These are phyloP conservation scores for Pythium angustatum DNA, from an alignment of 352 stramenopile species.

Conservation along the genomic window DNA sequence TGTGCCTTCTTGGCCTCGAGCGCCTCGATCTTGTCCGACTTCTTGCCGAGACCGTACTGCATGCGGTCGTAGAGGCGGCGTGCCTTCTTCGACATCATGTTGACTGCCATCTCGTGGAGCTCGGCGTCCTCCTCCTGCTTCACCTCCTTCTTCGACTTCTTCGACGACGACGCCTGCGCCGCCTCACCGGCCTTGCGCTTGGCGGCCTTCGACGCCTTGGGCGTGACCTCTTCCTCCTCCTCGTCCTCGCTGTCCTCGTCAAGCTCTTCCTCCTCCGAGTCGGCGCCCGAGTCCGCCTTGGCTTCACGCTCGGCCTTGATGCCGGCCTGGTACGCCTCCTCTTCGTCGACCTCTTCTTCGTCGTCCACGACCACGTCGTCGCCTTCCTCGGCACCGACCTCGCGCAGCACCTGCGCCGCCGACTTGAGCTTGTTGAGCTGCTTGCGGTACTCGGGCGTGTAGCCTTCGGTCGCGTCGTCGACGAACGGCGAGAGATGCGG, in stretches of 20 bases:
- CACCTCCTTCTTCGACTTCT: conserved; percentile 80
- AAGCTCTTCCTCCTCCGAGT: conserved; percentile 40
- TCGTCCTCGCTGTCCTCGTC: conserved; percentile 46
- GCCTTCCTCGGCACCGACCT: conserved; percentile 48
- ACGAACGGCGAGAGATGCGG: conserved; percentile 95
- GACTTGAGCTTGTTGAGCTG: conserved; percentile 86
- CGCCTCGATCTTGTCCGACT: conserved; percentile 84
- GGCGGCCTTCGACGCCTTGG: conserved; percentile 34
- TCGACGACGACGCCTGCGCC: conserved; percentile 21
- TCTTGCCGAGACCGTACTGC: conserved; percentile 90
- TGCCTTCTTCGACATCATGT: conserved; percentile 93
- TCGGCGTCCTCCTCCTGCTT: conserved; percentile 77
- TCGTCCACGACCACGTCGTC: conserved; percentile 36
- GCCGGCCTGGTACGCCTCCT: conserved; percentile 71
- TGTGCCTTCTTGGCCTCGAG: conserved; percentile 79
- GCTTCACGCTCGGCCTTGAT: conserved; percentile 78
- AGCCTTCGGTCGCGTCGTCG: conserved; percentile 95
- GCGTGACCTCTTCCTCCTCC: conserved; percentile 34
- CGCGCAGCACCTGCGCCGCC: conserved; percentile 68
- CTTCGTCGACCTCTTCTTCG: conserved; percentile 61
- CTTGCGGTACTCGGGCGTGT: conserved; percentile 97
- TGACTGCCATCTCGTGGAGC: conserved; percentile 86
- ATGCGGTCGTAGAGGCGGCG: conserved; percentile 91
- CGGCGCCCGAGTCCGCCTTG: conserved; percentile 37
- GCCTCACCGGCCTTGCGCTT: conserved; percentile 49